Evolutionary conservation across 306 rosid species (phyloP), one percentile per base, ranked within the genome.

Genomic region (Rosa rugosa): DNA sequence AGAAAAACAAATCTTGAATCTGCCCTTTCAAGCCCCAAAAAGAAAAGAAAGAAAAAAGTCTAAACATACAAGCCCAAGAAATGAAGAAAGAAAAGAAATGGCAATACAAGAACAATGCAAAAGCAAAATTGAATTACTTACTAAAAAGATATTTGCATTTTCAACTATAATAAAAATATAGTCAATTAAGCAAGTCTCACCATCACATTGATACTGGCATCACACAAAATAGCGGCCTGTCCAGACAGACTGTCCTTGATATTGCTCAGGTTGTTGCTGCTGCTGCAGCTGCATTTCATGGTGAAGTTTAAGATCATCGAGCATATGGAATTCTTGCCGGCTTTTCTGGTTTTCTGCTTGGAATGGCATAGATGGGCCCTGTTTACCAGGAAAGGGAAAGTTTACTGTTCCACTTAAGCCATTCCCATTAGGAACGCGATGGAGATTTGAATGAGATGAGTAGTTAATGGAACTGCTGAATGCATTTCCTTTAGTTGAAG

Each of bases 371-470:
- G 85, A 75, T 69, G 97, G 86, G 82, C 87, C 91, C 64, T 89
- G 98, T 79, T 91, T 95, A 70, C 98, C 96, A 72, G 94, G 98
- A 82, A 93, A 91, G 49, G 99, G 98, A 67, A 95, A 92, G 82
- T 83, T 82, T 71, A 77, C 85, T 7, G 92, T 27, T 36, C 87
- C 95, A 80, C 77, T 84, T 75, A 85, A 73, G 69, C 89, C 87
- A 77, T 88, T 90, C 80, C 77, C 76, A 79, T 67, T 83, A 77
- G 83, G 68, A 72, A 83, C 62, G 75, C 65, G 91, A 77, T 66
- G 88, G 64, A 80, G 51, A 81, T 86, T 88, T 73, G 86, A 77
- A 47, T 82, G 86, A 67, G 89, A 51, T 13, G 89, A 78, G 77
- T 77, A 84, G 65, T 79, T 75, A 45, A 82, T 54, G 54, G 88